Conservation (phyloP, 2,329 filamentous ascomycete species). For the Diaporthe sp. region DNA sequence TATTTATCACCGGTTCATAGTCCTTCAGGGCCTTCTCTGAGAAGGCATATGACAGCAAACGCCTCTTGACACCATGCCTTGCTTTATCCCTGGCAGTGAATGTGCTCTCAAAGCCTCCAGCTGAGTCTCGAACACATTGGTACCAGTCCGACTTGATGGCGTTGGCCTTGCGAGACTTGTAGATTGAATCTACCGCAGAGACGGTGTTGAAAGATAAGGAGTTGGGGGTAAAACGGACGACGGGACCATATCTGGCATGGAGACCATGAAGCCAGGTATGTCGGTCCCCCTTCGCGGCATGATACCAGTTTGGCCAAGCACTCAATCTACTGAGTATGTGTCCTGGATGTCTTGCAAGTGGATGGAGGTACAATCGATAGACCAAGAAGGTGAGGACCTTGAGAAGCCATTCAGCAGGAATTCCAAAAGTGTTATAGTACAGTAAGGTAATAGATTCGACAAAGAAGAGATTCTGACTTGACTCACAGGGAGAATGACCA, state of each 20-base stretch:
- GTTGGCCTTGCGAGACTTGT: slow-evolving; percentile 1
- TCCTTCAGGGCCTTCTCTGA: slow-evolving; percentile 6
- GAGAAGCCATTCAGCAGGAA: not conserved
- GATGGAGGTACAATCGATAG: not conserved
- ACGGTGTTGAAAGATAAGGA: not conserved
- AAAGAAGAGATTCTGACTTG: not conserved
- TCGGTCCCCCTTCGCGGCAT: not conserved
- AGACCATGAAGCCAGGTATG: slow-evolving; percentile 7
- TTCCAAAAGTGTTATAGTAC: not conserved
- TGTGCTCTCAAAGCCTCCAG: slow-evolving; percentile 9
- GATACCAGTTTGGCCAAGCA: slow-evolving; percentile 9
- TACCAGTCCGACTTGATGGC: slow-evolving; percentile 4
- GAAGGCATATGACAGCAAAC: slow-evolving; percentile 3
- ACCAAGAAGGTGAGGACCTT: not conserved
- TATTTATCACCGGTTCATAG: not conserved
- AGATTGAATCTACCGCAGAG: not conserved
- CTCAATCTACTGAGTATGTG: not conserved
- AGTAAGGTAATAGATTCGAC: not conserved
- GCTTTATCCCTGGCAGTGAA: not conserved
- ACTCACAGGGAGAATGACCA: not conserved
- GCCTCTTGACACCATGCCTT: slow-evolving; percentile 7
- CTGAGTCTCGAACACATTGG: slow-evolving; percentile 11
- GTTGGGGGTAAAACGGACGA: slow-evolving; percentile 13
- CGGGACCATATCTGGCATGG: slow-evolving; percentile 9
- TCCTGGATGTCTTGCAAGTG: slow-evolving; percentile 6